Percentiles rank a stretch among this genome's conserved stretches.
Conservation (phyloP, 1,139 yeast genomes). For the Yamadazyma membranifaciens region DNA sequence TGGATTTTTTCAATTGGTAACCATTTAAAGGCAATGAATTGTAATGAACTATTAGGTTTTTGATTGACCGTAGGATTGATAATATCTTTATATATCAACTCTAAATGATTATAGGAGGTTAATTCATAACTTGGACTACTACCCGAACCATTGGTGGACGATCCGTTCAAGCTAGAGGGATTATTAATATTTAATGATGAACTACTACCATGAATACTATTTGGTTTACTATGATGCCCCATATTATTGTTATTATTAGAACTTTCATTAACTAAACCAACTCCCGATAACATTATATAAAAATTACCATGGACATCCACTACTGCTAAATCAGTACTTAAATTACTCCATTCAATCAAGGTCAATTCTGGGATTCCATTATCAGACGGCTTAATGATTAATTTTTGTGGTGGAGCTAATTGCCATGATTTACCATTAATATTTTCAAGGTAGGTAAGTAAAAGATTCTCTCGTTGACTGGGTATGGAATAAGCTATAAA, state of each 20-base stretch:
- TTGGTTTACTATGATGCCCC: background rate
- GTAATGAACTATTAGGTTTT: slow-evolving; percentile 19
- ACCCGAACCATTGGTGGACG: background rate
- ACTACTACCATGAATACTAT: slow-evolving; percentile 1
- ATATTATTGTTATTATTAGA: background rate
- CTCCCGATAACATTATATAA: slow-evolving; percentile 47
- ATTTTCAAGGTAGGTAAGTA: slow-evolving; percentile 62
- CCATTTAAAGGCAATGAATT: slow-evolving; percentile 63
- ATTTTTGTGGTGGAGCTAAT: slow-evolving; percentile 51
- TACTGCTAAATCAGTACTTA: slow-evolving; percentile 54
- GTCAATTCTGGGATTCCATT: slow-evolving; percentile 24
- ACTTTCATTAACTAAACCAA: slow-evolving; percentile 29
- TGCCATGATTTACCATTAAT: slow-evolving; percentile 66
- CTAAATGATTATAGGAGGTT: slow-evolving; percentile 47
- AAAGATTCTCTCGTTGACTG: slow-evolving; percentile 30
- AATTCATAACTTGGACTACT: slow-evolving; percentile 38
- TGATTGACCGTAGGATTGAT: slow-evolving; percentile 17
- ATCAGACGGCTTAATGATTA: slow-evolving; percentile 38
- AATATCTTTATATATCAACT: slow-evolving; percentile 43
- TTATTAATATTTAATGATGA: slow-evolving; percentile 1
- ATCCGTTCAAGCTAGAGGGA: background rate
- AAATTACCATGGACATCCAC: slow-evolving; percentile 51
- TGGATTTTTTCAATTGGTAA: slow-evolving; percentile 64
- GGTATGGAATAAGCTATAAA: slow-evolving; percentile 60
- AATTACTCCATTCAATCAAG: slow-evolving; percentile 46